A percentile compares a stretch with the other conserved stretches of the same genome.
Conservation (phyloP, 371 early-diverging fungal species). For the Apophysomyces elegans region DNA sequence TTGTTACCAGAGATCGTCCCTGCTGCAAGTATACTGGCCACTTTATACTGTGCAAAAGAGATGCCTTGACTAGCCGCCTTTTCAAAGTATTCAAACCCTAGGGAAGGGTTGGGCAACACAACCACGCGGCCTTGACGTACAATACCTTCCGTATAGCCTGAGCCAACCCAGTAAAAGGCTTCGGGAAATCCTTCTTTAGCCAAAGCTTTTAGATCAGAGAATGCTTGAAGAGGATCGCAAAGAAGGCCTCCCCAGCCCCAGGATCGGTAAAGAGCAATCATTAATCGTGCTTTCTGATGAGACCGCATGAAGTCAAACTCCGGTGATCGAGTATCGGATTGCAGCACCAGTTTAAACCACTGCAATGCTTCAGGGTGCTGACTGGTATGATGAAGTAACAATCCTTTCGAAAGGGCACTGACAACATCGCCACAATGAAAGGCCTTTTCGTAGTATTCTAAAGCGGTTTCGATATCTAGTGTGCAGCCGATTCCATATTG, state of each 20-base stretch:
- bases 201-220: slow-evolving; percentile 11
- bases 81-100: slow-evolving; percentile 33
- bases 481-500: slow-evolving; percentile 25
- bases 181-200: slow-evolving; percentile 16
- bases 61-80: slow-evolving; percentile 34
- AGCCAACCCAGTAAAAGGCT: slow-evolving; percentile 42
- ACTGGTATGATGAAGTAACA: neutral
- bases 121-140: neutral
- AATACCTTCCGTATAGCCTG: slow-evolving; percentile 39
- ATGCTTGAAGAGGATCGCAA: slow-evolving; percentile 10
- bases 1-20: slow-evolving; percentile 50
- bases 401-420: slow-evolving; percentile 4
- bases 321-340: neutral
- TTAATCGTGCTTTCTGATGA: slow-evolving; percentile 18
- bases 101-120: slow-evolving; percentile 12
- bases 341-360: slow-evolving; percentile 15
- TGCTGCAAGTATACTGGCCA: slow-evolving; percentile 47
- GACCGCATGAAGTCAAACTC: slow-evolving; percentile 15
- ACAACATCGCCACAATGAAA: slow-evolving; percentile 3
- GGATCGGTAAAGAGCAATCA: slow-evolving; percentile 28
- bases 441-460: slow-evolving; percentile 14
- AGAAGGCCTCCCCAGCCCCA: slow-evolving; percentile 30
- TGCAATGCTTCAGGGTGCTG: slow-evolving; percentile 12
- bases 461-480: slow-evolving; percentile 10
- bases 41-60: slow-evolving; percentile 35